Base-by-base conservation (phyloP, 1,284 basidiomycete genomes). In the Microbotryum intermedium region DNA sequence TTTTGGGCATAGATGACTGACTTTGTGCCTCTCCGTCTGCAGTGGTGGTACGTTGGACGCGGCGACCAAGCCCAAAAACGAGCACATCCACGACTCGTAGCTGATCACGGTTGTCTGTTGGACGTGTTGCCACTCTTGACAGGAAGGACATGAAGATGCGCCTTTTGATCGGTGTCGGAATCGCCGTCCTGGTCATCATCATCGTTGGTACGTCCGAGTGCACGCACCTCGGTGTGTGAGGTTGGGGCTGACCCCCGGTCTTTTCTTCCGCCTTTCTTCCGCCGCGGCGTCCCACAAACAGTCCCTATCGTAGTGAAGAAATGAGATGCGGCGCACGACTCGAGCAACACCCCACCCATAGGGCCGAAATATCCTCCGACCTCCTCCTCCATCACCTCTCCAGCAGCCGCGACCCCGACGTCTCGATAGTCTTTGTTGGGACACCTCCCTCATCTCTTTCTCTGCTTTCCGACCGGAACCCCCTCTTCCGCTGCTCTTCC, bases 121-220 rank as follows among this genome's bases (percentile, higher is more conserved):
- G 50, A 16, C 49, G 10, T 46, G 51, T 49, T 53, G 29, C 44
- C 25, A 39, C 45, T 57, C 51, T 50, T 53, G n/a, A 49, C 57
- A 90, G 88, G 91, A 93, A 94, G 76, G 91, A 95, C 76, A 94
- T 93, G 88, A 92, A 92, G 84, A 90, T 90, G 88, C 84, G 88
- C 75, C 82, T 90, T 75, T 87, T 90, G 74, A 93, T 95, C 72
- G 89, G 84, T 55, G 80, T 88, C 56, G 89, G 87, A 60, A 84
- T 95, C 71, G 82, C 83, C 57, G 83, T 97, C 61, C 87, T 97
- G 74, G 83, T 95, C 70, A 79, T 93, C 73, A 90, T 97, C 77
- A 94, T 97, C 71, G 85, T 95, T 69, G 88, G 70, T 70, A 30
- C 50, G 70, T 65, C 18, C 6, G 30, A 39, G 39, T 44, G 20